Evolutionary conservation across 75 land plant species (phyloP), one percentile per base, ranked within the genome.

Genomic region (Larix kaempferi): DNA sequence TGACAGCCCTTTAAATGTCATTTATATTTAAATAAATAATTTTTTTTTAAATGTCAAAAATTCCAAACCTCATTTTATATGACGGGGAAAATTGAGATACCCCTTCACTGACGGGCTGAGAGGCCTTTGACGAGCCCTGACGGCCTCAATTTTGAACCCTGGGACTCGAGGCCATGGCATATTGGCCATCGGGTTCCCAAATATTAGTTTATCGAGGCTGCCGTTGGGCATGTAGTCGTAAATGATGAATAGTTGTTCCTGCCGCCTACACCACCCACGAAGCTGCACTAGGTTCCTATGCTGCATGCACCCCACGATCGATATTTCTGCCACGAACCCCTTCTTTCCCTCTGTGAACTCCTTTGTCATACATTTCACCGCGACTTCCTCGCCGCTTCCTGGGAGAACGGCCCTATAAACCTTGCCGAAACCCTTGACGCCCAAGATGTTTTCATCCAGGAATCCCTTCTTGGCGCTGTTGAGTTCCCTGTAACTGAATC

Each of bases 201-300:
- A 83, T 15, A 84, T 55, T 10, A 66, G 74, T 65, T 76, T 76
- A 64, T 84, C 85, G 13, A 80, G 78, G 78, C 78, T 80, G 16
- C 82, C 82, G 13, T 76, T 76, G 23, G 82, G 76, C 87, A 86
- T 79, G 41, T 67, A 80, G 27, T 86, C 87, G 49, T 86, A 83
- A 8, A 86, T 85, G 13, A 86, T 60, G 6, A 86, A 21, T 12
- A 86, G 78, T 76, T 83, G 74, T 35, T 75, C 79, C 25, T 64
- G 41, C 15, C 57, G 35, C 52, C 74, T 41, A 76, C 86, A 82
- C 58, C 64, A 84, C 15, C 86, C 86, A 57, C 59, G 55, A 1
- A 80, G 84, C 79, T 66, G 75, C 16, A 84, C 83, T n/a, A 84
- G 35, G 78, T 84, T 76, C 22, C 84, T 73, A 65, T 84, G 86